phyloP scores from a whole-genome alignment of 2,329 filamentous ascomycete species.

The Didymella lethalis region DNA sequence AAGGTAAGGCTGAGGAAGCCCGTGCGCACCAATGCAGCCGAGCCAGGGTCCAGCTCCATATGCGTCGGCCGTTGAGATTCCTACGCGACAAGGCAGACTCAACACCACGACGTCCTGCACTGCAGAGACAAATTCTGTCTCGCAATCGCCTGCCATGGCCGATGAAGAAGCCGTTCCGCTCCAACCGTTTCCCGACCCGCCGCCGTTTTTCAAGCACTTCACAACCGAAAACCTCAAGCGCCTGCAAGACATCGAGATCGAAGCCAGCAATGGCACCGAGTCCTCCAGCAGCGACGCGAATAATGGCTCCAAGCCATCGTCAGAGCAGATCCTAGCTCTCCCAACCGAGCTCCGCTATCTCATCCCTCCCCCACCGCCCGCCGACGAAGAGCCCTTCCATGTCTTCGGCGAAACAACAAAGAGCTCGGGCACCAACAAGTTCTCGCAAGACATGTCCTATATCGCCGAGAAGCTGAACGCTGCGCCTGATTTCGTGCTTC shows the following conservation, averaged over 20 bases:
- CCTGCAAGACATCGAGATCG: conserved; percentile 60
- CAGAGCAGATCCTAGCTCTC: conserved; percentile 56
- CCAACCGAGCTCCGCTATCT: conserved; percentile 78
- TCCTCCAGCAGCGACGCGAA: conserved; percentile 18
- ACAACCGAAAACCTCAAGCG: conserved; percentile 75
- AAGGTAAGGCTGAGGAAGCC: neutral
- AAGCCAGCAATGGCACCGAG: conserved; percentile 30
- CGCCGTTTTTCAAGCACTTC: conserved; percentile 89
- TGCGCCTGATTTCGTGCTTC: conserved; percentile 61
- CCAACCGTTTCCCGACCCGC: conserved; percentile 78
- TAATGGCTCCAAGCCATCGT: conserved; percentile 24
- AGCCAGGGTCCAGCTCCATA: conserved; percentile 10
- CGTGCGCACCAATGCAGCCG: conserved; percentile 4
- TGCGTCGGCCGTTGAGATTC: conserved; percentile 5
- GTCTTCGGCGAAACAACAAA: conserved; percentile 74
- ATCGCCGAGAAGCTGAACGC: conserved; percentile 39
- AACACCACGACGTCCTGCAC: neutral
- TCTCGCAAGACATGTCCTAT: conserved; percentile 36
- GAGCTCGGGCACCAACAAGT: conserved; percentile 35
- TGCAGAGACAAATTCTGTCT: no score
- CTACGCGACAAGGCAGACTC: conserved; percentile 1
- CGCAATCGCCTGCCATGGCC: conserved; percentile 20
- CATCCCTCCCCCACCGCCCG: conserved; percentile 80
- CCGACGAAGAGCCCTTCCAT: conserved; percentile 70
- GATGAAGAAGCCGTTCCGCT: conserved; percentile 31